These are phyloP conservation scores for Plasmodium fragile DNA, from an alignment of 169 alveolate species.

Conservation along the genomic window DNA sequence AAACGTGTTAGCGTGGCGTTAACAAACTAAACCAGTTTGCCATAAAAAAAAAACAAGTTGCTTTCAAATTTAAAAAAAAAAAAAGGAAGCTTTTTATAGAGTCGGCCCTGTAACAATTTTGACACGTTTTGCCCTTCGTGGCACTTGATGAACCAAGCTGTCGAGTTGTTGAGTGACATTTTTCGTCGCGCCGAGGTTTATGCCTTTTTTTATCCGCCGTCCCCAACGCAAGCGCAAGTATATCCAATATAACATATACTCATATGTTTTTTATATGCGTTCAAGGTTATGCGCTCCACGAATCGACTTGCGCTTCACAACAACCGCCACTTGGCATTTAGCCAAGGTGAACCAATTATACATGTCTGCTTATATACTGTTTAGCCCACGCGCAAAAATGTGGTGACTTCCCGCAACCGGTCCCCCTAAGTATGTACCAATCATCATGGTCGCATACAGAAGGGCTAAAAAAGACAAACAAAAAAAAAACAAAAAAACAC, in stretches of 20 bases:
- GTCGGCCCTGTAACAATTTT: not conserved
- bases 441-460: not conserved
- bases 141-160: not conserved
- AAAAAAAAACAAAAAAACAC: constrained; percentile 15
- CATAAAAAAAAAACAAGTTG: not conserved
- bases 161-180: not conserved
- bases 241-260: not conserved
- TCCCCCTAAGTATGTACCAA: not conserved
- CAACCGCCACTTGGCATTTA: not conserved
- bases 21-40: not conserved
- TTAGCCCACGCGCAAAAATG: not conserved
- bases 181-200: not conserved
- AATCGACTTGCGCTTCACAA: not conserved
- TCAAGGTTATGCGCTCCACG: not conserved
- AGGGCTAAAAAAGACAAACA: constrained; percentile 1
- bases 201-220: not conserved
- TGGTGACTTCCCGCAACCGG: not conserved
- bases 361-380: not conserved
- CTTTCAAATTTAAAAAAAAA: not conserved
- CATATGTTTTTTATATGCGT: not conserved
- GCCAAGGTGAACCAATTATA: not conserved
- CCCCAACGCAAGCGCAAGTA: not conserved
- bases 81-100: not conserved
- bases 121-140: not conserved
- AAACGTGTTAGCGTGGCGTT: not conserved